Conservation (phyloP, 176 grass and related monocot genomes). For the Coix lacrymajobi region DNA sequence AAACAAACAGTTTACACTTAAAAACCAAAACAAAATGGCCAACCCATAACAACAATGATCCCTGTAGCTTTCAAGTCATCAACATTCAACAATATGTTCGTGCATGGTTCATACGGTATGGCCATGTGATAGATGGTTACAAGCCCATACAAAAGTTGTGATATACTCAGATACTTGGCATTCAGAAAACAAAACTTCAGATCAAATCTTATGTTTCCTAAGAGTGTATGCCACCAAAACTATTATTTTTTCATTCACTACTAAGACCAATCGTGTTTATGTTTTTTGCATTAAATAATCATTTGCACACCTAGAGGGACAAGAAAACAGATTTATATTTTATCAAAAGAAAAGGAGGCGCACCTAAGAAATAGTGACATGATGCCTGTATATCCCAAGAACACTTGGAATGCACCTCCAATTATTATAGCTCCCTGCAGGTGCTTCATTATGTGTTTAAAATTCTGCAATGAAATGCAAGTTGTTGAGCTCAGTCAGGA, state of each 20-base stretch:
- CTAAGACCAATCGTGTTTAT: neutral
- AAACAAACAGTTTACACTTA: neutral
- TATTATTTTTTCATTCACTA: neutral
- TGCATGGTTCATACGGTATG: neutral
- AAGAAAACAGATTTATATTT: neutral
- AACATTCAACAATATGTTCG: neutral
- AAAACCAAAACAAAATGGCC: neutral
- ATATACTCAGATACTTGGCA: neutral
- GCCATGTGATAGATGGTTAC: neutral
- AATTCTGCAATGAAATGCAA: slow-evolving; percentile 55
- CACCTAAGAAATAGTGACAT: slow-evolving; percentile 79
- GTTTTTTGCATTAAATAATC: neutral
- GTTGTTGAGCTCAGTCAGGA: neutral
- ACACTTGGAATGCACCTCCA: slow-evolving; percentile 76
- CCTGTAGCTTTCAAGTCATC: neutral
- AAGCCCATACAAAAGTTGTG: neutral
- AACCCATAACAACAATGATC: neutral
- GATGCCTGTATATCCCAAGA: slow-evolving; percentile 84
- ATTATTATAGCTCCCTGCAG: slow-evolving; percentile 93
- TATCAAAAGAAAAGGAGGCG: neutral
- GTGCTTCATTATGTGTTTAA: slow-evolving; percentile 99
- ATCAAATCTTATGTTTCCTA: neutral
- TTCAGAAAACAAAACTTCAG: neutral
- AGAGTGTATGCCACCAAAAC: neutral
- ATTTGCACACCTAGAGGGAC: neutral